These are phyloP conservation scores for Tetracladium setigerum DNA, from an alignment of 495 filamentous ascomycete genomes.

Conservation along the genomic window DNA sequence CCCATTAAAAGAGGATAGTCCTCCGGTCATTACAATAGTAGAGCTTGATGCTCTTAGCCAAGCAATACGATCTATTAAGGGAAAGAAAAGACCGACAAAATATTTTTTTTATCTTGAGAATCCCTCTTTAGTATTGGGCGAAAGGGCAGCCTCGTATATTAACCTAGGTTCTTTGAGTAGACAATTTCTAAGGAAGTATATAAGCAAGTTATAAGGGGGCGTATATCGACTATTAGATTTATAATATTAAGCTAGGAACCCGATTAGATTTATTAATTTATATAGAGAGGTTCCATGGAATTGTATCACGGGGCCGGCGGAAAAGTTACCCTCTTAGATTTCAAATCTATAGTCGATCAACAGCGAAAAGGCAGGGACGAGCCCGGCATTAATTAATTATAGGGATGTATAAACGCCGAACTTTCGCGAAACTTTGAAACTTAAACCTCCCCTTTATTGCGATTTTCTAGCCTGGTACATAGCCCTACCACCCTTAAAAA, in stretches of 20 bases:
- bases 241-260: constrained; percentile 2
- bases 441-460: neutral
- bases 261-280: constrained; percentile 6
- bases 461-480: too few species aligned
- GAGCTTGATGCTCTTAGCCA: constrained; percentile 5
- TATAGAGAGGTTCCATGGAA: constrained; percentile 13
- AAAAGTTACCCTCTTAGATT: too few species aligned
- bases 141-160: constrained; percentile 7
- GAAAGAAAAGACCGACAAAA: constrained; percentile 8
- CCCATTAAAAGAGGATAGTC: neutral
- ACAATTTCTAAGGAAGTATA: constrained; percentile 16
- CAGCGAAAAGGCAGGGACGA: neutral
- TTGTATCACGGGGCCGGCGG: constrained; percentile 4
- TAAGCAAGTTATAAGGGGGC: constrained; percentile 4
- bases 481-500: too few species aligned
- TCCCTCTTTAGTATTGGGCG: neutral
- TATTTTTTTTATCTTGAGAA: constrained; percentile 11
- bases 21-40: neutral
- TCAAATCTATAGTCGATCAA: too few species aligned
- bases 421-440: too few species aligned
- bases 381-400: too few species aligned
- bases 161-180: constrained; percentile 7
- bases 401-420: too few species aligned
- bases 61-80: constrained; percentile 8
- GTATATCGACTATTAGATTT: constrained; percentile 6